Evolutionary conservation across 2,329 filamentous ascomycete genomes (phyloP), one percentile per base, ranked within the genome.

Genomic region (Ophiostoma pallidulum): DNA sequence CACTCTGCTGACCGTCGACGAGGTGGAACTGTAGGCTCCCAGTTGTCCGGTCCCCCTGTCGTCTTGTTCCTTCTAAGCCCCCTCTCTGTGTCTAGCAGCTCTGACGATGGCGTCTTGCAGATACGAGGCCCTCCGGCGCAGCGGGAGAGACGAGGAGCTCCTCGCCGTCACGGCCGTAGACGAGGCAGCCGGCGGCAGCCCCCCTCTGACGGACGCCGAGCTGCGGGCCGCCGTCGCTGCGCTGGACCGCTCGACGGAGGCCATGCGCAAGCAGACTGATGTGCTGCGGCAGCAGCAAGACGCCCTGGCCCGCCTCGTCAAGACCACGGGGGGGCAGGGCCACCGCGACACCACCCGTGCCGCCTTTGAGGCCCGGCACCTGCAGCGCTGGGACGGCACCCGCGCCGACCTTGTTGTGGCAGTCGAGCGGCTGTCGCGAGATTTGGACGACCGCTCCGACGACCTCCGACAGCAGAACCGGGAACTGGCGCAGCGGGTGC

Each of bases 221-320:
- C 66, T 86, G 47, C 69, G 69, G 45, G 62, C 67, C 35, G 82
- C 83, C 14, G 78, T 84, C 42, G 70, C 74, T 3, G 75, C 82
- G 45, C 67, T 88, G n/a, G 71, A 76, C 50, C 68, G 68, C 32
- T 84, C 82, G 2, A 86, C 83, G 1, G 71, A 71, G 16, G 73
- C 72, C 16, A 83, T 86, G 24, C 70, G 75, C 52, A 74, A 75
- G 60, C 82, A 86, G 58, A 80, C 73, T 24, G 75, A 79, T 57
- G 68, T 73, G 0, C 60, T 87, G 16, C 72, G 73, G 48, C 68
- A 73, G 43, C 82, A 87, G 60, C 76, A 78, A 51, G 73, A 77
- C 55, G 79, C 80, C 9, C 60, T 86, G 45, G 69, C 70, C 29
- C 61, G 76, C 20, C 66, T 77, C 54, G 64, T 74, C 4, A 71